Percentiles rank a stretch among this genome's conserved stretches.
Evolutionary conservation across 2,329 filamentous ascomycete genomes (phyloP).

Genomic region (Xylaria hypoxylon): DNA sequence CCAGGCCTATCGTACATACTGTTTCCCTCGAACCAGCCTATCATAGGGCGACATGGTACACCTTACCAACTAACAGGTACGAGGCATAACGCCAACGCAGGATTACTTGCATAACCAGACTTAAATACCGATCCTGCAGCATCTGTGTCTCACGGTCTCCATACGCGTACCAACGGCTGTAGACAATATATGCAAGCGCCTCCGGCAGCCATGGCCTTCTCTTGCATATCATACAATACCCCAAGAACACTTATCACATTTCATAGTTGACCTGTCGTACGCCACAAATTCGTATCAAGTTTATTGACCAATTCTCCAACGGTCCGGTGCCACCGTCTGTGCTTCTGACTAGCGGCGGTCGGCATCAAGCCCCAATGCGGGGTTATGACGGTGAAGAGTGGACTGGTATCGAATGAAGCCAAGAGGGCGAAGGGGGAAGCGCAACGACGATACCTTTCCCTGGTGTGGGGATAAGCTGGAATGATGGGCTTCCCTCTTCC

Average conservation of each 20-base stretch:
- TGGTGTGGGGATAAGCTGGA: conserved; percentile 6
- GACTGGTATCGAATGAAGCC: conserved; percentile 22
- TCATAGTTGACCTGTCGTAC: conserved; percentile 20
- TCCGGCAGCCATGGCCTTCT: conserved; percentile 7
- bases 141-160: conserved; percentile 8
- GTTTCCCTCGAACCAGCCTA: conserved; percentile 23
- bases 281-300: conserved; percentile 35
- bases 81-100: conserved; percentile 41
- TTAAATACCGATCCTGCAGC: conserved; percentile 38
- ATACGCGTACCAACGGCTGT: conserved; percentile 11
- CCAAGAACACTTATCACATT: conserved; percentile 30
- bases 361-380: conserved; percentile 31
- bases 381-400: conserved; percentile 23
- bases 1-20: conserved; percentile 1
- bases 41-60: conserved; percentile 25
- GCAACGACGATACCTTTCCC: conserved; percentile 19
- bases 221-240: conserved; percentile 24
- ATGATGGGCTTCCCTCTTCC: conserved; percentile 29
- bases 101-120: conserved; percentile 40
- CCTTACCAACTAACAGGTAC: conserved; percentile 13
- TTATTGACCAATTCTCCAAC: conserved; percentile 20
- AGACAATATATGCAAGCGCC: conserved; percentile 16
- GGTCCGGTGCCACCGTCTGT: conserved; percentile 14
- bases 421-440: background rate
- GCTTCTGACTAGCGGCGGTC: conserved; percentile 6